Percentiles rank a stretch among this genome's conserved stretches.
phyloP scores from a whole-genome alignment of 805 yeast species.

The Candida easanensis region DNA sequence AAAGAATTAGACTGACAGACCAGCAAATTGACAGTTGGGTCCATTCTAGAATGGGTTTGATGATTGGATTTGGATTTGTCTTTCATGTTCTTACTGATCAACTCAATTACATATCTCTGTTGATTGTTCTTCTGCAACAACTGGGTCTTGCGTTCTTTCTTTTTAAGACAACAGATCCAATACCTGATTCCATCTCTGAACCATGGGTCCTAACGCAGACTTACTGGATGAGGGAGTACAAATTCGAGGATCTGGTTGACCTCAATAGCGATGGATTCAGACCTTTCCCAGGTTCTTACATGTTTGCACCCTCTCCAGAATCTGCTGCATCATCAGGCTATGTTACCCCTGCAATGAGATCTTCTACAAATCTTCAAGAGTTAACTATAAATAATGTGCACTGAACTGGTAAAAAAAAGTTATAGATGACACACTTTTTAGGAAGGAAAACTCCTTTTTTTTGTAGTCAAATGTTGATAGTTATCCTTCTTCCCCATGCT shows the following conservation, averaged over 20 bases:
- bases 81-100: conserved; percentile 6
- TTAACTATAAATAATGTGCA: conserved; percentile 13
- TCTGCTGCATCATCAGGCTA: conserved; percentile 3
- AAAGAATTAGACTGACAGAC: conserved; percentile 13
- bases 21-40: conserved; percentile 18
- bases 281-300: conserved; percentile 13
- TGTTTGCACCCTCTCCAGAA: conserved; percentile 1
- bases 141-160: conserved; percentile 18
- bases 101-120: conserved; percentile 12
- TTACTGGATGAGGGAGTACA: conserved; percentile 14
- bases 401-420: conserved; percentile 1
- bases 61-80: conserved; percentile 17
- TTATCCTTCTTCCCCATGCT: conserved; percentile 1
- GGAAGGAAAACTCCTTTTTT: neutral
- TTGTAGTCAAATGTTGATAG: neutral
- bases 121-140: conserved; percentile 17
- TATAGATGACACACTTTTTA: conserved; percentile 1
- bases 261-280: conserved; percentile 16
- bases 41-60: conserved; percentile 20
- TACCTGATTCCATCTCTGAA: conserved; percentile 19
- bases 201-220: conserved; percentile 19
- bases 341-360: conserved; percentile 4
- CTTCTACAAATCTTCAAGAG: conserved; percentile 5
- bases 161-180: conserved; percentile 16
- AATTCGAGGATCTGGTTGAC: conserved; percentile 2